phyloP scores from a whole-genome alignment of 345 rosid species.

The Eucalyptus melliodora region DNA sequence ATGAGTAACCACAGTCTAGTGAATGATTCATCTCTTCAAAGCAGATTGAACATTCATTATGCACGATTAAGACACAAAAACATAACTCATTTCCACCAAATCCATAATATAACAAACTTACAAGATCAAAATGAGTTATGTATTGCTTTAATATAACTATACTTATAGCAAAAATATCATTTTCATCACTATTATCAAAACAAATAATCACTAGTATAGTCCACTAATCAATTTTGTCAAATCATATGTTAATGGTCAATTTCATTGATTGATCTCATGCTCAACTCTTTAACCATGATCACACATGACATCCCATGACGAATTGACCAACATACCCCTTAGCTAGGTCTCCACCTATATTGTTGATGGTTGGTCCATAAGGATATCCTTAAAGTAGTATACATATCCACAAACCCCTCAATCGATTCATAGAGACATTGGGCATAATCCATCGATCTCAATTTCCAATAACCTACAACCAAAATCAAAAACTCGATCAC shows the following conservation, averaged over 20 bases:
- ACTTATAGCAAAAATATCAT: background rate
- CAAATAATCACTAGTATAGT: background rate
- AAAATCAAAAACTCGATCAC: background rate
- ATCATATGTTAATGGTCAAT: background rate
- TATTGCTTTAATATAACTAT: background rate
- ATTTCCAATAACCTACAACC: background rate
- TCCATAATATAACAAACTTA: background rate
- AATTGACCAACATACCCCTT: background rate
- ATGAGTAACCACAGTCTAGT: accelerated
- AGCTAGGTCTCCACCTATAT: too few relatives aligned
- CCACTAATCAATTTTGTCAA: background rate
- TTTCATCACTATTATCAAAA: too few relatives aligned
- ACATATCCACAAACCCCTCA: too few relatives aligned
- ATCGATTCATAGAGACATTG: too few relatives aligned
- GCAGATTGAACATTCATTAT: too few relatives aligned
- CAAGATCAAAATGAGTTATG: background rate
- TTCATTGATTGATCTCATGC: background rate
- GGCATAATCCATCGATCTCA: background rate
- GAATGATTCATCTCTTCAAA: too few relatives aligned
- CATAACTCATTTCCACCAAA: background rate
- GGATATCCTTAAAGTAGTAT: too few relatives aligned
- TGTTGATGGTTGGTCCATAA: too few relatives aligned
- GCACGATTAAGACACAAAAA: too few relatives aligned
- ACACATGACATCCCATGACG: accelerated
- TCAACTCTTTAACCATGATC: background rate